Percentiles rank a stretch among this genome's conserved stretches.
phyloP scores from a whole-genome alignment of 2,329 filamentous ascomycete species.

The Cephalotrichum gorgonifer region DNA sequence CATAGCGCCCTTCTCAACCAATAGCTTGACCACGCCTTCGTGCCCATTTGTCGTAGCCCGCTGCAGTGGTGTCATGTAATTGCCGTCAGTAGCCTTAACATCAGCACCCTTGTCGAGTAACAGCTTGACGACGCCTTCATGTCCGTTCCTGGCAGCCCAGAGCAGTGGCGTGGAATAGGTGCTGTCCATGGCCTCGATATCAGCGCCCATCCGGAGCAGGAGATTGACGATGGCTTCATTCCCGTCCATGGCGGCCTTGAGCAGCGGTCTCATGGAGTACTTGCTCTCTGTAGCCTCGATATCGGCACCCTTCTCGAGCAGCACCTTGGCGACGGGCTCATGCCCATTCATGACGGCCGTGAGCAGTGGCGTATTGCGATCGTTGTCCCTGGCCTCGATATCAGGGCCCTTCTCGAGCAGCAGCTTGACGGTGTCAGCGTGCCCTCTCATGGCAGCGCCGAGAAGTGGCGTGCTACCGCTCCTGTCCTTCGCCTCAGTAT shows the following conservation, averaged over 20 bases:
- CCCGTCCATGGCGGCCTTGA: not conserved
- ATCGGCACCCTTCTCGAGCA: constrained; percentile 11
- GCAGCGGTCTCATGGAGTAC: not conserved
- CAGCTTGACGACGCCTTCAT: constrained; percentile 10
- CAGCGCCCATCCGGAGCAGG: constrained; percentile 9
- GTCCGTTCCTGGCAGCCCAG: constrained; percentile 9
- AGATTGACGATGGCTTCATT: constrained; percentile 3
- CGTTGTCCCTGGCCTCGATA: constrained; percentile 9
- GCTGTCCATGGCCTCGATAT: constrained; percentile 10
- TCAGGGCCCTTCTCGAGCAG: constrained; percentile 10
- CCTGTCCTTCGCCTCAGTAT: constrained; percentile 2
- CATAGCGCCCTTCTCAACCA: too few species aligned
- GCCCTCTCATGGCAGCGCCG: constrained; percentile 9
- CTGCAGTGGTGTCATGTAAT: too few species aligned
- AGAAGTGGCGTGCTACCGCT: constrained; percentile 8
- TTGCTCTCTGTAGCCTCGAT: not conserved
- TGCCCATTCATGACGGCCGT: constrained; percentile 10
- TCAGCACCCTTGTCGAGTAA: too few species aligned
- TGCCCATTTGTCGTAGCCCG: too few species aligned
- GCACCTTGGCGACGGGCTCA: constrained; percentile 10
- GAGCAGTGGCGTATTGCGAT: constrained; percentile 10
- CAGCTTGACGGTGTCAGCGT: constrained; percentile 7
- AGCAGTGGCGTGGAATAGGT: constrained; percentile 10
- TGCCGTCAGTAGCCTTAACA: too few species aligned
- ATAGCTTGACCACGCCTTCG: too few species aligned